Base-by-base conservation (phyloP, 768 basidiomycete genomes). In the Mycena rosella region DNA sequence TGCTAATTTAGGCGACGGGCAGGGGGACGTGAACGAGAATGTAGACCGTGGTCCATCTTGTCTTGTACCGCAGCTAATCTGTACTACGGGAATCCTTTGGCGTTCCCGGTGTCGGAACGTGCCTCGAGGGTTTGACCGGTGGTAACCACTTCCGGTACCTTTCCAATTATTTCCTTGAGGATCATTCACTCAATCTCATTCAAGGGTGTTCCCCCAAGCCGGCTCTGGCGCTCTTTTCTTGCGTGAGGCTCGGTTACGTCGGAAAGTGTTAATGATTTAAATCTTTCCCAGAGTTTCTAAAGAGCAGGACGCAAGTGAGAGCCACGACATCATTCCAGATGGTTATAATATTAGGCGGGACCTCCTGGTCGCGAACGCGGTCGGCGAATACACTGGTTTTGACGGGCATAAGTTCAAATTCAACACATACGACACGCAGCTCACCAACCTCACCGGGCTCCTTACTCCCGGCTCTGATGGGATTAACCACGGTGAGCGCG, bases 1-100 rank as follows among this genome's bases (percentile, higher is more conserved):
- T 1, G 86, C 84, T 7, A 81, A 87, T 71, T 78, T 86, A 0
- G 86, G 86, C 0, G 86, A 87, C 49, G 84, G 85, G 0, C 76
- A 8, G 6, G 44, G n/a, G 8, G 44, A 45, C 44, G 20, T 45
- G 8, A 24, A 20, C 13, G 44, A 86, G 68, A 82, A 81, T 24
- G 48, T 38, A 26, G n/a, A 44, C 20, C 22, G 4, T 24, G 24
- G 14, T 36, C n/a, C 22, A n/a, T 38, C 26, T 6, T 11, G 32
- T 34, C 11, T 34, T 29, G 34, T 20, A n/a, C n/a, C n/a, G n/a
- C n/a, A n/a, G n/a, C n/a, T n/a, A n/a, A n/a, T n/a, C n/a, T n/a
- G n/a, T n/a, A n/a, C 22, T 64, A 22, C 63, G 63, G 11, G 38
- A 64, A 26, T 45, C 52, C 11, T 56, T 64, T 51, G 84, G 79